Evolutionary conservation across 805 yeast genomes (phyloP), one percentile per base, ranked within the genome.

Genomic region (Myxozyma kluyveri): DNA sequence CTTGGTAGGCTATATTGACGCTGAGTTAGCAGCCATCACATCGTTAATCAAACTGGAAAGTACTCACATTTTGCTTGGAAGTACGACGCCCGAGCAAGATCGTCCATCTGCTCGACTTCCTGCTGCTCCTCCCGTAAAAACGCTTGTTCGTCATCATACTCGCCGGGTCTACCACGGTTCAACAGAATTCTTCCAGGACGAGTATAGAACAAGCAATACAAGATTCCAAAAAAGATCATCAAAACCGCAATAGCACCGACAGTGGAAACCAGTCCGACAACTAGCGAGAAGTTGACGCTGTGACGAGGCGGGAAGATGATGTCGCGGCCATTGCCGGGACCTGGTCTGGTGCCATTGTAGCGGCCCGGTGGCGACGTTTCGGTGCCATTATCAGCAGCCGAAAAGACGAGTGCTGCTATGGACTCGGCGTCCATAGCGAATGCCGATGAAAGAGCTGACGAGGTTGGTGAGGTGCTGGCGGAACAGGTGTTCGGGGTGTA

Each of bases 61-160:
- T 24, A 45, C 81, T 84, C 51, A 29, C 33, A 9, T 14, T 79
- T 78, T 26, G 88, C 82, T 61, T 80, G 86, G 61, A 83, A 77
- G 60, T 82, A 86, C 39, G 81, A 67, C 62, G 82, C 84, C 60
- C 84, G 83, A 17, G 69, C 60, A 18, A 56, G 50, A 31, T 72
- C 76, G 48, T 68, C 76, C 68, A 87, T 88, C 52, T 81, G 79
- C 37, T 83, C 81, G 41, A 86, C 71, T 12, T 88, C 75, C 51
- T 77, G 82, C 35, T 75, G 75, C 59, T 84, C 77, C 62, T 83
- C 85, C 61, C 80, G 84, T 37, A 79, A 73, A 37, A 81, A 75
- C 40, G 75, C 70, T 35, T 79, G 81, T 46, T 79, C 83, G 59
- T 83, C 90, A 59, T 82, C 88, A 56, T 79, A 74, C 42, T 77